A percentile compares a stretch with the other conserved stretches of the same genome.
Evolutionary conservation across 2,329 filamentous ascomycete genomes (phyloP).

Genomic region (Juglanconis sp.): DNA sequence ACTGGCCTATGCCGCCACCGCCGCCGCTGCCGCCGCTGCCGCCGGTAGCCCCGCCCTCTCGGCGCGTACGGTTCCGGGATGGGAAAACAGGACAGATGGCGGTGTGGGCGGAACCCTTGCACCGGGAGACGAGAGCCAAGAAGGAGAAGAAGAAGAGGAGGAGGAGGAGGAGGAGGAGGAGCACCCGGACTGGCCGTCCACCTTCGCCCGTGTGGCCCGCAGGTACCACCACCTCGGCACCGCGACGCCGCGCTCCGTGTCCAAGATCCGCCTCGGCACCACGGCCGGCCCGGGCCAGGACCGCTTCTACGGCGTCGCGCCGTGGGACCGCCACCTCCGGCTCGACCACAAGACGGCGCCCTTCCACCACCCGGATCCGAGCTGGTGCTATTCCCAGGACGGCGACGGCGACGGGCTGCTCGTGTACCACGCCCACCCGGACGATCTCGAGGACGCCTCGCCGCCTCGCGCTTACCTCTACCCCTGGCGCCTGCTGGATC

Average conservation of each 20-base stretch:
- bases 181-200: slow-evolving; percentile 33
- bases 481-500: slow-evolving; percentile 46
- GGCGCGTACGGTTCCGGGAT: background rate
- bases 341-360: slow-evolving; percentile 35
- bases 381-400: slow-evolving; percentile 53
- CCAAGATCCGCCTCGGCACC: slow-evolving; percentile 39
- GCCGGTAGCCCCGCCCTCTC: background rate
- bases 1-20: slow-evolving; percentile 24
- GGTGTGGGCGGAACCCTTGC: background rate
- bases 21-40: slow-evolving; percentile 18
- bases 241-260: slow-evolving; percentile 43
- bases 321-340: slow-evolving; percentile 44
- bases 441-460: slow-evolving; percentile 12
- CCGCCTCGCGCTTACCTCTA: background rate
- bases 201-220: slow-evolving; percentile 48
- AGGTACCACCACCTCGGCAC: slow-evolving; percentile 52
- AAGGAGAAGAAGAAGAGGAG: too few species aligned
- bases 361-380: slow-evolving; percentile 45
- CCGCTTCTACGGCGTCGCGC: slow-evolving; percentile 28
- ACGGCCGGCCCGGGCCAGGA: slow-evolving; percentile 27
- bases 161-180: too few species aligned
- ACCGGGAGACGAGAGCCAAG: slow-evolving; percentile 9
- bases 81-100: too few species aligned
- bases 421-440: slow-evolving; percentile 42
- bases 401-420: slow-evolving; percentile 53